These are phyloP conservation scores for Aspergillus funiculosus DNA, from an alignment of 495 filamentous ascomycete species.

Conservation along the genomic window DNA sequence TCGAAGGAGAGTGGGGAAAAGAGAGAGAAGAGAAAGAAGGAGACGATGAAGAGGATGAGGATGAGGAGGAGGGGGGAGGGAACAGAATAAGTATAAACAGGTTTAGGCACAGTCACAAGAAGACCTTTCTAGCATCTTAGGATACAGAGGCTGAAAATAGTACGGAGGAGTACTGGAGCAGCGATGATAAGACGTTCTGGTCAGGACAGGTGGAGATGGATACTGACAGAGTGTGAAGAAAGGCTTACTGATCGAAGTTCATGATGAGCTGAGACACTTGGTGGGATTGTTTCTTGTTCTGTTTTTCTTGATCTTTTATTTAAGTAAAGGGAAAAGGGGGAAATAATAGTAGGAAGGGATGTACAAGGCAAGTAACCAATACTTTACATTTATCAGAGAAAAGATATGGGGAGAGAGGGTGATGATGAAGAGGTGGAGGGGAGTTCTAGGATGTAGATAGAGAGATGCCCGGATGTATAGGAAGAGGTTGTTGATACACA, in stretches of 20 bases:
- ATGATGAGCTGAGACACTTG: conserved; percentile 13
- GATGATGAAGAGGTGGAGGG: neutral
- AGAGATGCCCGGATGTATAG: neutral
- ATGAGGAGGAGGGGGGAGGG: conserved; percentile 10
- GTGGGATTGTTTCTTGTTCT: conserved; percentile 3
- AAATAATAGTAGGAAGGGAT: neutral
- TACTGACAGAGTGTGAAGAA: conserved; percentile 16
- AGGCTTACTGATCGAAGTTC: conserved; percentile 26
- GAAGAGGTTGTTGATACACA: conserved; percentile 1
- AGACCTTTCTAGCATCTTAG: conserved; percentile 19
- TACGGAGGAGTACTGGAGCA: conserved; percentile 21
- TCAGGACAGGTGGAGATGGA: conserved; percentile 20
- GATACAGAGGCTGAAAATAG: conserved; percentile 23
- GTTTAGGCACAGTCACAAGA: conserved; percentile 26
- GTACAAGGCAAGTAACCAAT: conserved; percentile 2
- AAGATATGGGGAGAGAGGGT: neutral
- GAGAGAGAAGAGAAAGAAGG: conserved; percentile 28
- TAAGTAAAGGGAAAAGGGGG: neutral
- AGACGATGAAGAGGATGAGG: conserved; percentile 1
- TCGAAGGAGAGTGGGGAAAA: conserved; percentile 11
- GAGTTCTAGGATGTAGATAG: conserved; percentile 2
- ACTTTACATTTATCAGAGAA: conserved; percentile 6
- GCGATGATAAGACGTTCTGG: conserved; percentile 18
- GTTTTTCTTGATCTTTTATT: neutral
- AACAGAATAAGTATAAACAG: conserved; percentile 23